These are phyloP conservation scores for Emergomyces africanus DNA, from an alignment of 2,329 filamentous ascomycete genomes.

Conservation along the genomic window DNA sequence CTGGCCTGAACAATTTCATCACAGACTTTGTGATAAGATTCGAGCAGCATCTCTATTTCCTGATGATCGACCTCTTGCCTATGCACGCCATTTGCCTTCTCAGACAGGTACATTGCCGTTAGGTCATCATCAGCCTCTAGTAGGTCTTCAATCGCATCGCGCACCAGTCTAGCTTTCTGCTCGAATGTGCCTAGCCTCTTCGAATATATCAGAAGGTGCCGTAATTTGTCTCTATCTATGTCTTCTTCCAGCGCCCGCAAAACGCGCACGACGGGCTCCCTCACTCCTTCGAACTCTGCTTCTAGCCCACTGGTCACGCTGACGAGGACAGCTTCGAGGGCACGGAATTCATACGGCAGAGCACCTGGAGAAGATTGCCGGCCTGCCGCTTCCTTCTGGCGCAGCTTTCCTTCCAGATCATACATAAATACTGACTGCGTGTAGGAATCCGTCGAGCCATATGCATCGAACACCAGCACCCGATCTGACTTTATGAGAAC, in stretches of 20 bases:
- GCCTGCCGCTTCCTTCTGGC: constrained; percentile 50
- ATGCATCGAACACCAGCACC: constrained; percentile 90
- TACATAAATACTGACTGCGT: constrained; percentile 97
- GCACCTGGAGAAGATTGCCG: constrained; percentile 41
- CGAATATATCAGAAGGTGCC: constrained; percentile 80
- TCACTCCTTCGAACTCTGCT: constrained; percentile 85
- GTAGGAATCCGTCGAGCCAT: constrained; percentile 87
- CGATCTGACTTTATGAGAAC: constrained; percentile 92
- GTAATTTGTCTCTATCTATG: constrained; percentile 86
- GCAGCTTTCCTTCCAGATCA: constrained; percentile 82
- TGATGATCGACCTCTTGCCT: constrained; percentile 79
- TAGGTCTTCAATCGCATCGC: constrained; percentile 88
- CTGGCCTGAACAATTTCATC: constrained; percentile 97
- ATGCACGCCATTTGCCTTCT: constrained; percentile 62
- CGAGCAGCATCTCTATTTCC: constrained; percentile 90
- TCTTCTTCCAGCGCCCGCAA: constrained; percentile 88
- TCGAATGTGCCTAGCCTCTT: constrained; percentile 96
- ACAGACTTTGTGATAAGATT: constrained; percentile 95
- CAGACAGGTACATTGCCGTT: constrained; percentile 86
- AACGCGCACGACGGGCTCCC: constrained; percentile 81
- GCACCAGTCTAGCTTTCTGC: constrained; percentile 86
- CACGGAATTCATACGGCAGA: constrained; percentile 90
- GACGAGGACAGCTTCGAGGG: constrained; percentile 86
- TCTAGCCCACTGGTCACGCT: constrained; percentile 87
- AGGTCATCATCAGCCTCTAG: constrained; percentile 94